Evolutionary conservation across 257 asterid species (phyloP).

Genomic region (Pogostemon cablin): DNA sequence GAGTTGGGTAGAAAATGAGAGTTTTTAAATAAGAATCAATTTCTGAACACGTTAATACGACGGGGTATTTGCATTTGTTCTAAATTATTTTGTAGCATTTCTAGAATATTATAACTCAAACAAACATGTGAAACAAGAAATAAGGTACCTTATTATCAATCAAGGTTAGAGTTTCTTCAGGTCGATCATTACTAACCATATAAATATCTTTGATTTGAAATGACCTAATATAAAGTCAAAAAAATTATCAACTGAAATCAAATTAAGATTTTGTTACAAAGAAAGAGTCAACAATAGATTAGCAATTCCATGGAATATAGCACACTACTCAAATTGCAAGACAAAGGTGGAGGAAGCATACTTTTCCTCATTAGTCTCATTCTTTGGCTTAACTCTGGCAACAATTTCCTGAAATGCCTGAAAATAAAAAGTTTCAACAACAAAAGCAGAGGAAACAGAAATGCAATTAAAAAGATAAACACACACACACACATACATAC

Average conservation of each 20-base stretch:
- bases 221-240: conserved; percentile 50
- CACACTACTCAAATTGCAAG: conserved; percentile 23
- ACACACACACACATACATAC: too few relatives aligned
- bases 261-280: conserved; percentile 24
- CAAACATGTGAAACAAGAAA: conserved; percentile 23
- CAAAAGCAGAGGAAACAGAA: too few relatives aligned
- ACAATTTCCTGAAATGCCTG: conserved; percentile 91
- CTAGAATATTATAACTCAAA: conserved; percentile 19
- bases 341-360: conserved; percentile 40
- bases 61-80: conserved; percentile 26
- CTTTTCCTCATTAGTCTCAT: conserved; percentile 79
- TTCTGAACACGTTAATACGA: conserved; percentile 25
- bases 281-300: conserved; percentile 23
- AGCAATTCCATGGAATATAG: conserved; percentile 28
- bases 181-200: conserved; percentile 63
- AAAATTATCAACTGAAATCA: conserved; percentile 30
- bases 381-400: conserved; percentile 84
- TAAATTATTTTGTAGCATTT: conserved; percentile 18
- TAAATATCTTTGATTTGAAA: conserved; percentile 77
- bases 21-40: conserved; percentile 34
- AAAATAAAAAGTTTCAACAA: conserved; percentile 35
- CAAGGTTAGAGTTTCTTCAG: conserved; percentile 78
- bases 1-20: conserved; percentile 29
- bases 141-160: conserved; percentile 66
- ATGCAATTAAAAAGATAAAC: too few relatives aligned